These are phyloP conservation scores for Xanthoconium stramineum DNA, from an alignment of 768 basidiomycete genomes.

Conservation along the genomic window DNA sequence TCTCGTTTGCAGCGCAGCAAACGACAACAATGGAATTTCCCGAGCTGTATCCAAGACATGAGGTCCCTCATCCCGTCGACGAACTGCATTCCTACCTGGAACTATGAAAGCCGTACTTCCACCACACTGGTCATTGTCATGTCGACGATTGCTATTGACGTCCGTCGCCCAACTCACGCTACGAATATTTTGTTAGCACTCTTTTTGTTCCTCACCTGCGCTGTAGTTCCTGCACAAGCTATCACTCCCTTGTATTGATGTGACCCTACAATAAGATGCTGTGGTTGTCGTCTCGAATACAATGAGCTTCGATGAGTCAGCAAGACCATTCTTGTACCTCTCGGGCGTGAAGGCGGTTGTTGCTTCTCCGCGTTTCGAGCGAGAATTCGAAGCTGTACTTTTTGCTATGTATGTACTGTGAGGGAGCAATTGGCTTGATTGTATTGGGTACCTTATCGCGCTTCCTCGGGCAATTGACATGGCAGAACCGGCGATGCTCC, in stretches of 20 bases:
- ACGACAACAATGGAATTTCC: background rate
- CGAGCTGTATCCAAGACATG: background rate
- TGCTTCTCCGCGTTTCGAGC: slow-evolving; percentile 1
- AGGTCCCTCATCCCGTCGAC: slow-evolving; percentile 15
- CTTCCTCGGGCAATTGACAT: slow-evolving; percentile 2
- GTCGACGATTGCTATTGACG: background rate
- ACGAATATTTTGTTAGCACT: slow-evolving; percentile 1
- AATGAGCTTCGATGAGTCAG: slow-evolving; percentile 13
- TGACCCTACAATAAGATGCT: too few relatives aligned
- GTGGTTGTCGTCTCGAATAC: background rate
- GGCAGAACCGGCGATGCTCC: slow-evolving; percentile 7
- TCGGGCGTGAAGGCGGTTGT: background rate
- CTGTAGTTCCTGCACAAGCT: background rate
- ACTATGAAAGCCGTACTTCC: slow-evolving; percentile 4
- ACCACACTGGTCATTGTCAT: background rate
- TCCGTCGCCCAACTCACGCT: background rate
- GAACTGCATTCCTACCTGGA: slow-evolving; percentile 24
- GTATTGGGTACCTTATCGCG: background rate
- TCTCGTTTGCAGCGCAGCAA: slow-evolving; percentile 4
- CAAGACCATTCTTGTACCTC: slow-evolving; percentile 7
- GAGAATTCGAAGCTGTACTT: background rate
- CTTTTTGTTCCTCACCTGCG: background rate
- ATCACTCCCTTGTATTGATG: too few relatives aligned
- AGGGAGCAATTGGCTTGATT: background rate
- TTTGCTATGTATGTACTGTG: background rate